phyloP scores from a whole-genome alignment of 2,329 filamentous ascomycete genomes.

The Verticillium isaacii region DNA sequence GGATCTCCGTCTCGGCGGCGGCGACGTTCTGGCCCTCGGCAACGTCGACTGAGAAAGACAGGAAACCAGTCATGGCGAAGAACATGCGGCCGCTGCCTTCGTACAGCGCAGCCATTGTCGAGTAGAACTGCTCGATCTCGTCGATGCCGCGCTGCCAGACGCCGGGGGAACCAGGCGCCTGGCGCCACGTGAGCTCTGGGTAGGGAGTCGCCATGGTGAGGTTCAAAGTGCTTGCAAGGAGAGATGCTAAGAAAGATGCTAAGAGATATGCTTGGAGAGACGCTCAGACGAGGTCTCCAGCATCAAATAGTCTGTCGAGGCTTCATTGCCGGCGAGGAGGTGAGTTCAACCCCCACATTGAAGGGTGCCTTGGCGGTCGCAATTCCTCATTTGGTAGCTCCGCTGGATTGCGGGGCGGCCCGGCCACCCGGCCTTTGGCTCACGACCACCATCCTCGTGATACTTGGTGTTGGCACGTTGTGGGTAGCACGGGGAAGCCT shows the following conservation, averaged over 20 bases:
- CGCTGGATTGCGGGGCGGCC: neutral
- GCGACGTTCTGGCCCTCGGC: neutral
- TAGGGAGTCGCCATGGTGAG: neutral
- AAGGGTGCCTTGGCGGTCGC: no score
- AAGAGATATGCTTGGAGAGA: no score
- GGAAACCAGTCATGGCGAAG: slow-evolving; percentile 35
- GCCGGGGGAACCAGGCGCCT: slow-evolving; percentile 14
- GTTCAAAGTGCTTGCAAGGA: neutral
- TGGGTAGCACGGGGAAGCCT: neutral
- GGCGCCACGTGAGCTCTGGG: slow-evolving; percentile 17
- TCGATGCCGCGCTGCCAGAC: slow-evolving; percentile 31
- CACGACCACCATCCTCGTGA: no score
- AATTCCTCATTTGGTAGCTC: neutral
- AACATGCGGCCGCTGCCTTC: slow-evolving; percentile 26
- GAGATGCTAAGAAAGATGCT: no score
- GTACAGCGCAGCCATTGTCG: slow-evolving; percentile 25
- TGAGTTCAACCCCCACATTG: no score
- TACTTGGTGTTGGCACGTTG: no score
- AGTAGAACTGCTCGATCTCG: slow-evolving; percentile 36
- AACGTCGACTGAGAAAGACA: slow-evolving; percentile 22
- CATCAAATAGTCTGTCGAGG: no score
- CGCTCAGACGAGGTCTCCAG: no score
- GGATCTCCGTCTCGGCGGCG: slow-evolving; percentile 12
- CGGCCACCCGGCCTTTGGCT: no score
- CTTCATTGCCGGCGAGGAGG: no score